These are phyloP conservation scores for Penicillium nordicum DNA, from an alignment of 2,329 filamentous ascomycete genomes.

Conservation along the genomic window DNA sequence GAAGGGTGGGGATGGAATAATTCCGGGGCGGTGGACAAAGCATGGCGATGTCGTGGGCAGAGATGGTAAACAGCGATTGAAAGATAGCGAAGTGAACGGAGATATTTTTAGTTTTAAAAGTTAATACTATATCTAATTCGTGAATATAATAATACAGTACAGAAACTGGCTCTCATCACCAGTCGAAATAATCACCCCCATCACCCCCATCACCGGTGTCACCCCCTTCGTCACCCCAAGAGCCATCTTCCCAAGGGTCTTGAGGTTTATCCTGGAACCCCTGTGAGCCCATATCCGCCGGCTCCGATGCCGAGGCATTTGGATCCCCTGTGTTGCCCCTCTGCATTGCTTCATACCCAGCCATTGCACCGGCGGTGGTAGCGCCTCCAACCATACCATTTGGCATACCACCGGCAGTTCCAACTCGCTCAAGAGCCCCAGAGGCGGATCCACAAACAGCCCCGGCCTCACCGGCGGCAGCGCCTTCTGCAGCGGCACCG, in stretches of 20 bases:
- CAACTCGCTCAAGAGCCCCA: slow-evolving; percentile 33
- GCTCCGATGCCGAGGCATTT: slow-evolving; percentile 9
- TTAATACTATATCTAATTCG: background rate
- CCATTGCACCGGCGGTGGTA: slow-evolving; percentile 57
- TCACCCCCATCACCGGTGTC: slow-evolving; percentile 19
- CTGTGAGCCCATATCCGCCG: slow-evolving; percentile 7
- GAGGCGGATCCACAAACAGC: slow-evolving; percentile 37
- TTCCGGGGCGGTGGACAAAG: slow-evolving; percentile 11
- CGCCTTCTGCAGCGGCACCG: slow-evolving; percentile 40
- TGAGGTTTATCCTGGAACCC: slow-evolving; percentile 25
- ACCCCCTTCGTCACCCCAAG: slow-evolving; percentile 12
- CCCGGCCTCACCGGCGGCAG: slow-evolving; percentile 37
- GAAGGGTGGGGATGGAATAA: slow-evolving; percentile 3
- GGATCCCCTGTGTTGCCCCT: slow-evolving; percentile 43
- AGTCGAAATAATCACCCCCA: slow-evolving; percentile 27
- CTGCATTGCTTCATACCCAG: slow-evolving; percentile 63
- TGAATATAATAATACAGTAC: slow-evolving; percentile 3
- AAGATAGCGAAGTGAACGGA: background rate
- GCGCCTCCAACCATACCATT: slow-evolving; percentile 45
- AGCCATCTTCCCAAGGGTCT: slow-evolving; percentile 21
- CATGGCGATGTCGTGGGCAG: background rate
- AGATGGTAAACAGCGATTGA: background rate
- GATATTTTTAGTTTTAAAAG: background rate
- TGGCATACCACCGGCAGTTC: slow-evolving; percentile 40
- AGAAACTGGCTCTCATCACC: slow-evolving; percentile 17